Evolutionary conservation across 2,329 filamentous ascomycete species (phyloP), one percentile per base, ranked within the genome.

Genomic region (Xylariaceae sp.): DNA sequence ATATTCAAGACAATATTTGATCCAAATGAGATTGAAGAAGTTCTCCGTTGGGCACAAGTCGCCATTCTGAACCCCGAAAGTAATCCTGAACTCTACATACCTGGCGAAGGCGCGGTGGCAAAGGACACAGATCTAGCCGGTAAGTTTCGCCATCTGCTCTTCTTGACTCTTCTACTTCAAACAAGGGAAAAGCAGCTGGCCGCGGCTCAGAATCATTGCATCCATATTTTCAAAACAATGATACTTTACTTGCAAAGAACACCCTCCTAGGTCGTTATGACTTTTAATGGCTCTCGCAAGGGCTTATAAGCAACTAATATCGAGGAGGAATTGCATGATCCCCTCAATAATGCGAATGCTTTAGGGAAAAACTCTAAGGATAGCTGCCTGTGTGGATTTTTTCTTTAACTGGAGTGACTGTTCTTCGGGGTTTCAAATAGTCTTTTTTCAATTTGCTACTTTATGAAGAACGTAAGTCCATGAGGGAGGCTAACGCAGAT

Each of bases 41-140:
- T 87, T 0, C 79, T 96, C 0, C 79, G 80, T 4, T 89, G 86
- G 74, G 92, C 91, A 0, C 92, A 96, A 61, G 73, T 89, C 0
- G 91, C 91, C 0, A 85, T 88, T 0, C 71, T 96, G 0, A 93
- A 91, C 47, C 90, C 89, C 0, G 71, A 75, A 2, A 73, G 75
- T 0, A 75, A 81, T 3, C 77, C 77, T 15, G 71, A 76, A 5
- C 68, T 80, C 0, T 89, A 82, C 48, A 72, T 84, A 3, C 85
- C 84, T 0, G 78, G 75, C 0, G 68, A 80, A 46, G 75, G 75
- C 29, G 62, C 74, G 37, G 67, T 77, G 7, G 66, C 62, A 23
- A 64, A 71, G 5, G 76, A 81, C 50, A 40, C 68, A 1, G 53
- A 69, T 1, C 69, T 73, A 2, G 55, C 62, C 18, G 56, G 64